Evolutionary conservation across 148 eudicot species (phyloP).

Genomic region (Vaccinium darrowii): DNA sequence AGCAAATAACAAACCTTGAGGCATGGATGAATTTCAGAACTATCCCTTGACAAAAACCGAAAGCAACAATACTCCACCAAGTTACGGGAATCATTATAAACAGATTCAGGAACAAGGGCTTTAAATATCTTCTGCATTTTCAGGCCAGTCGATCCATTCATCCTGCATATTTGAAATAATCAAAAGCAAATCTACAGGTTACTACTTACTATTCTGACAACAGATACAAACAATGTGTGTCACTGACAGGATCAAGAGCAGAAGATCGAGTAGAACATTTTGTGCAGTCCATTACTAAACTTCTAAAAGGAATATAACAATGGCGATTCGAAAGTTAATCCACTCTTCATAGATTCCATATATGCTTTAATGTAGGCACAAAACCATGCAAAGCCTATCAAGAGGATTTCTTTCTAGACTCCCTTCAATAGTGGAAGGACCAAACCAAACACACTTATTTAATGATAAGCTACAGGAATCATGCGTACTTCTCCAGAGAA

Average conservation of each 20-base stretch:
- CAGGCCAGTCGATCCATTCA: slow-evolving; percentile 85
- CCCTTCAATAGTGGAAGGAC: background rate
- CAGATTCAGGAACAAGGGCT: slow-evolving; percentile 68
- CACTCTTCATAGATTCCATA: background rate
- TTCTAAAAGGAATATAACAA: background rate
- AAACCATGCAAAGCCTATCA: background rate
- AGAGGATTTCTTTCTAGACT: background rate
- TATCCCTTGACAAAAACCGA: slow-evolving; percentile 82
- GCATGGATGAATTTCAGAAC: slow-evolving; percentile 72
- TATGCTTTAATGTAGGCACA: background rate
- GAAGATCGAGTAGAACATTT: background rate
- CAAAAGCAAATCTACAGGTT: slow-evolving; percentile 7
- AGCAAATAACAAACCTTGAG: slow-evolving; percentile 59
- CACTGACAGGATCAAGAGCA: background rate
- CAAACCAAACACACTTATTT: background rate
- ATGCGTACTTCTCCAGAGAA: background rate
- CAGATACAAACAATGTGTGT: background rate
- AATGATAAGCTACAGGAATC: background rate
- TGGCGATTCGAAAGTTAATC: background rate
- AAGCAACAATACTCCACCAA: slow-evolving; percentile 92
- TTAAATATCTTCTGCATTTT: slow-evolving; percentile 82
- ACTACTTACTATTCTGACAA: background rate
- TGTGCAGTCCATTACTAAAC: background rate
- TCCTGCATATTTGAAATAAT: slow-evolving; percentile 48
- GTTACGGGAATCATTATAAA: slow-evolving; percentile 65